These are phyloP conservation scores for Macrocybe gigantea DNA, from an alignment of 768 basidiomycete genomes.

Conservation along the genomic window DNA sequence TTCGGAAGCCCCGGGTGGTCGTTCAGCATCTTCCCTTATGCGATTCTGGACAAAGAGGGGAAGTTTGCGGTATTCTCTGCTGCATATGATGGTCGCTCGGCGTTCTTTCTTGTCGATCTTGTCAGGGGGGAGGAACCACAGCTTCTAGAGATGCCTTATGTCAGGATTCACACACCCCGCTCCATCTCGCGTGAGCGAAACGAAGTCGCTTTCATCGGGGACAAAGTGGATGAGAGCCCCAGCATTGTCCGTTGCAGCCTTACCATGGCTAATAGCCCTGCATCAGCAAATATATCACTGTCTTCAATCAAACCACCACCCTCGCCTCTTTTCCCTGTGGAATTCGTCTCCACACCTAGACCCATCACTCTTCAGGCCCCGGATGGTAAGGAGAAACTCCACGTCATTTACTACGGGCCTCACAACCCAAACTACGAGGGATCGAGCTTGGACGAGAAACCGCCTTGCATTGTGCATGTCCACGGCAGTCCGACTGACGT, in stretches of 20 bases:
- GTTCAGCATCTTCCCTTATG: slow-evolving; percentile 43
- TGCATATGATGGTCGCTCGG: slow-evolving; percentile 32
- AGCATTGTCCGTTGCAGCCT: slow-evolving; percentile 20
- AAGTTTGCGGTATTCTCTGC: slow-evolving; percentile 32
- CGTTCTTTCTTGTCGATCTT: slow-evolving; percentile 35
- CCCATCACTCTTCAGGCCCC: slow-evolving; percentile 37
- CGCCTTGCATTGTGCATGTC: slow-evolving; percentile 58
- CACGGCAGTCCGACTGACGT: slow-evolving; percentile 71
- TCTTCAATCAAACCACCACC: slow-evolving; percentile 11
- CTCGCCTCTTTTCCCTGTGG: slow-evolving; percentile 16
- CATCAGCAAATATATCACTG: no score
- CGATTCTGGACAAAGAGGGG: slow-evolving; percentile 31
- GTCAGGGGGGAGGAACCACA: slow-evolving; percentile 17
- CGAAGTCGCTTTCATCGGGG: slow-evolving; percentile 38
- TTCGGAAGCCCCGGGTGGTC: slow-evolving; percentile 54
- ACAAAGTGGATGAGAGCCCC: slow-evolving; percentile 29
- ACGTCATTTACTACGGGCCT: slow-evolving; percentile 66
- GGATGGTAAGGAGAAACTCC: slow-evolving; percentile 33
- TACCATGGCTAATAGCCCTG: no score
- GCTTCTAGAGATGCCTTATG: slow-evolving; percentile 35
- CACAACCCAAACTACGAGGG: slow-evolving; percentile 56
- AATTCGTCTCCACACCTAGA: slow-evolving; percentile 41
- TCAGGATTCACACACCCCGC: slow-evolving; percentile 30
- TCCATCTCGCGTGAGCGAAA: slow-evolving; percentile 21
- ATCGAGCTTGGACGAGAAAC: slow-evolving; percentile 43